phyloP scores from a whole-genome alignment of 148 eudicot species.

The Silene conica region DNA sequence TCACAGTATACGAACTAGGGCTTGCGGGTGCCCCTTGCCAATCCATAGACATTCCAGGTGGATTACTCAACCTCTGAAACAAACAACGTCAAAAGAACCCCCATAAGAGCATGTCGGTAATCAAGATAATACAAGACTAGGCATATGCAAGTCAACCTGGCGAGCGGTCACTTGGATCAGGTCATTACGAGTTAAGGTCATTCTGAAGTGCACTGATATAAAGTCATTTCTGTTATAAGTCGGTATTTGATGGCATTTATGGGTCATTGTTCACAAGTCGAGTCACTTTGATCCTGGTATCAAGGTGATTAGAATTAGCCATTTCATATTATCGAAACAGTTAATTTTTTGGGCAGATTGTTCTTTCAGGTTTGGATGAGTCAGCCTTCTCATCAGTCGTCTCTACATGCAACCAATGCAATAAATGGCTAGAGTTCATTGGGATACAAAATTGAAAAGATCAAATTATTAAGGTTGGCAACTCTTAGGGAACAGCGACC shows the following conservation, averaged over 20 bases:
- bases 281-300: not conserved
- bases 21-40: conserved; percentile 99
- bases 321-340: not conserved
- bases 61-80: conserved; percentile 73
- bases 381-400: not conserved
- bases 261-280: not conserved
- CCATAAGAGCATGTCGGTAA: not conserved
- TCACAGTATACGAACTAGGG: conserved; percentile 87
- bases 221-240: not conserved
- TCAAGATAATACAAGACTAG: not conserved
- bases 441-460: not conserved
- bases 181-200: no score
- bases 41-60: conserved; percentile 95
- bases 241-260: not conserved
- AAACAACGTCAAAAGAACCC: not conserved
- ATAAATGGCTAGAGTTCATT: conserved; percentile 3
- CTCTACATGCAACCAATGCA: not conserved
- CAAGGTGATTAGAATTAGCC: not conserved
- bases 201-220: not conserved
- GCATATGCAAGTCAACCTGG: not conserved
- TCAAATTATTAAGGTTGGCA: not conserved
- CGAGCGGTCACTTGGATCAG: not conserved
- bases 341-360: not conserved
- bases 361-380: not conserved
- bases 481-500: no score